Percentiles rank a stretch among this genome's conserved stretches.
phyloP scores from a whole-genome alignment of 1,139 yeast species.

The Saccharomyces pastorianus region DNA sequence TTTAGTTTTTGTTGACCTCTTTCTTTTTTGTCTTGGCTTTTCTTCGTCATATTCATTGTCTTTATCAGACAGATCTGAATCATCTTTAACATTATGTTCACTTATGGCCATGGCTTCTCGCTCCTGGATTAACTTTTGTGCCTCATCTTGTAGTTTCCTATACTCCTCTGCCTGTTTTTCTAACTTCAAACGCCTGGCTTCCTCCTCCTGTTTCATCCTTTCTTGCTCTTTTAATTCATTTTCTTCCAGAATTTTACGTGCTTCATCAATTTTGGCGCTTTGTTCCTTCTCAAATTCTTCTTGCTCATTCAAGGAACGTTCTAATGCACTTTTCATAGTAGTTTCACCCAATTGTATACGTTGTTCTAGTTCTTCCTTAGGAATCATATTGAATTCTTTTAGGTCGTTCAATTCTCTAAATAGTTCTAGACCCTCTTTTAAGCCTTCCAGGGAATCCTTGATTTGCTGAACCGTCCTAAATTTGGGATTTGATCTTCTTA shows the following conservation, averaged over 20 bases:
- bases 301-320: slow-evolving; percentile 65
- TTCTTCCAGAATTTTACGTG: slow-evolving; percentile 34
- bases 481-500: slow-evolving; percentile 54
- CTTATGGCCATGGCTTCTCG: slow-evolving; percentile 32
- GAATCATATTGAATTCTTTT: slow-evolving; percentile 61
- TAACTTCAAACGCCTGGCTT: slow-evolving; percentile 41
- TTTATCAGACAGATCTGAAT: slow-evolving; percentile 30
- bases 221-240: slow-evolving; percentile 57
- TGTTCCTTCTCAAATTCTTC: slow-evolving; percentile 53
- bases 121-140: slow-evolving; percentile 46
- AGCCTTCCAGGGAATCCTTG: slow-evolving; percentile 47
- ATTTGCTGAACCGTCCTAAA: slow-evolving; percentile 59
- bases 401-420: slow-evolving; percentile 56
- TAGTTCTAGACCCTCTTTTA: slow-evolving; percentile 54
- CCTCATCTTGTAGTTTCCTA: slow-evolving; percentile 67
- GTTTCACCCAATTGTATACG: slow-evolving; percentile 79
- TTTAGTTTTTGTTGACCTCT: slow-evolving; percentile 23
- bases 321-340: slow-evolving; percentile 65
- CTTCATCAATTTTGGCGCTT: slow-evolving; percentile 60
- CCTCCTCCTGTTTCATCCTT: slow-evolving; percentile 38
- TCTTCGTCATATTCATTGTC: slow-evolving; percentile 20
- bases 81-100: slow-evolving; percentile 33
- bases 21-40: slow-evolving; percentile 14
- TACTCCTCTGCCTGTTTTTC: slow-evolving; percentile 49
- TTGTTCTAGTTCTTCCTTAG: slow-evolving; percentile 63